Evolutionary conservation across 1,139 yeast genomes (phyloP).

Genomic region (Hansenula lynferdii): DNA sequence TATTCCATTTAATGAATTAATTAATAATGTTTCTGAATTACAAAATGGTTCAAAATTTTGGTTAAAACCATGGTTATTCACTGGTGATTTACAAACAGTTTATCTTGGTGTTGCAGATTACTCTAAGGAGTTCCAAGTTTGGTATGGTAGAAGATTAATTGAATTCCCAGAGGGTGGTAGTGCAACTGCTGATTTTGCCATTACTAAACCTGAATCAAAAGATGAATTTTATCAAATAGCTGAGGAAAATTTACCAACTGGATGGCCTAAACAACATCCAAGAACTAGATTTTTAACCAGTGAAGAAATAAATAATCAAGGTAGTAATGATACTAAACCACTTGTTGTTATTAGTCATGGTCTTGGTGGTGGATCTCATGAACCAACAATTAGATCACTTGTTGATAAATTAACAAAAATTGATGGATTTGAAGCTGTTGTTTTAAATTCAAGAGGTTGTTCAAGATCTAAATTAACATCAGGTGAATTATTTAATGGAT

Average conservation of each 20-base stretch:
- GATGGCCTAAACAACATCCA: constrained; percentile 72
- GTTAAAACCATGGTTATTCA: constrained; percentile 60
- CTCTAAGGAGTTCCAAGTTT: constrained; percentile 47
- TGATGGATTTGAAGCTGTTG: constrained; percentile 59
- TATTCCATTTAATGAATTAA: constrained; percentile 34
- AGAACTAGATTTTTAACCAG: constrained; percentile 68
- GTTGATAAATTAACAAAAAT: constrained; percentile 25
- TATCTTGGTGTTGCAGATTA: constrained; percentile 55
- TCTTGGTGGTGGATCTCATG: constrained; percentile 90
- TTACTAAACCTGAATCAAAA: constrained; percentile 40
- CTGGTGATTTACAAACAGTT: constrained; percentile 74
- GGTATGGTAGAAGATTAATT: constrained; percentile 74
- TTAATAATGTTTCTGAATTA: constrained; percentile 42
- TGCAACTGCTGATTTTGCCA: constrained; percentile 75
- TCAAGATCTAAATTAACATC: constrained; percentile 76
- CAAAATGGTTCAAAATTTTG: constrained; percentile 42
- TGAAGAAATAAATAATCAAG: constrained; percentile 37
- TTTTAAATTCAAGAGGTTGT: constrained; percentile 82
- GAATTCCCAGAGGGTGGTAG: constrained; percentile 59
- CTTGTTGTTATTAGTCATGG: constrained; percentile 76
- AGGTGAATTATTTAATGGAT: constrained; percentile 69
- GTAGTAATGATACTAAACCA: constrained; percentile 45
- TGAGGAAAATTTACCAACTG: constrained; percentile 53
- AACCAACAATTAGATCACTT: constrained; percentile 73
- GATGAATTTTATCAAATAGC: constrained; percentile 46